Conservation (phyloP, 1,139 yeast genomes). For the Blastobotrys elegans region DNA sequence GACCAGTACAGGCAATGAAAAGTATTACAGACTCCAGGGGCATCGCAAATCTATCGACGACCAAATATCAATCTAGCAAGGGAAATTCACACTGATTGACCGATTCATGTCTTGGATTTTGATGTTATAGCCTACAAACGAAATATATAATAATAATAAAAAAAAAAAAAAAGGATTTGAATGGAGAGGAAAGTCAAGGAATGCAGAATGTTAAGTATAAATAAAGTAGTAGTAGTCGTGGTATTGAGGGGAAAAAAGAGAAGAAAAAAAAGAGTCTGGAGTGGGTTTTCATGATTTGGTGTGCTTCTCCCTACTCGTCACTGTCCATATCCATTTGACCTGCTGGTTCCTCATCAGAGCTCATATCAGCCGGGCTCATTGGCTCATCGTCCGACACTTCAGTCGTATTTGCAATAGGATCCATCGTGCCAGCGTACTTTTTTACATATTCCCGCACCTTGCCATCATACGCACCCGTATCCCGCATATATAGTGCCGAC, state of each 20-base stretch:
- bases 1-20: constrained; percentile 30
- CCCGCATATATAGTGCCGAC: constrained; percentile 70
- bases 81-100: no score
- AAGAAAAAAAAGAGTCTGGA: background rate
- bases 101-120: no score
- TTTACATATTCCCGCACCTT: constrained; percentile 69
- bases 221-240: no score
- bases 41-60: constrained; percentile 27
- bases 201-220: no score
- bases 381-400: constrained; percentile 35
- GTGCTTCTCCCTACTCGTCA: background rate
- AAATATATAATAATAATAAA: background rate
- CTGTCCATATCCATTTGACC: constrained; percentile 38
- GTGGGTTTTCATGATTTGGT: background rate
- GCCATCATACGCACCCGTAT: constrained; percentile 60
- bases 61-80: constrained; percentile 27
- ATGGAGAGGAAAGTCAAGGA: no score
- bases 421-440: constrained; percentile 57
- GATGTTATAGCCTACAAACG: no score
- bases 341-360: constrained; percentile 44
- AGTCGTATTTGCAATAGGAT: constrained; percentile 38
- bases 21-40: constrained; percentile 29
- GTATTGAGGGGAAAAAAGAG: background rate
- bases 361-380: constrained; percentile 42
- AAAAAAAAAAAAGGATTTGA: no score